Percentiles rank a stretch among this genome's conserved stretches.
Evolutionary conservation across 2,329 filamentous ascomycete species (phyloP).

Genomic region (Cadophora malorum): DNA sequence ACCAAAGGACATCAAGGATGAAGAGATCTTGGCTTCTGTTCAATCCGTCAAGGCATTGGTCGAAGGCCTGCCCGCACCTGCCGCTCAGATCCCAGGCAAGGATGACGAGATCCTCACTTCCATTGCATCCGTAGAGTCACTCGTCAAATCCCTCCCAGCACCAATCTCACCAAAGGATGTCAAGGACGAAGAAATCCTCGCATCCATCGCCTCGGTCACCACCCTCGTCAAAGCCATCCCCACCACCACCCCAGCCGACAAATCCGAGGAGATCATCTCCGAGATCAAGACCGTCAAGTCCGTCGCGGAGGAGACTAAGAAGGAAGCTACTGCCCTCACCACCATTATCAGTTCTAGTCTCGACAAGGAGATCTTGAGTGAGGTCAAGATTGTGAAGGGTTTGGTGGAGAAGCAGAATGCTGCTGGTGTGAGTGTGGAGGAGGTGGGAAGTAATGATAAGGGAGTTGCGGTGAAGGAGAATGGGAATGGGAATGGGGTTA

Average conservation of each 20-base stretch:
- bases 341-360: constrained; percentile 11
- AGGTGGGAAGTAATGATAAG: constrained; percentile 33
- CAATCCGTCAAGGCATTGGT: constrained; percentile 23
- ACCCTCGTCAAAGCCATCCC: constrained; percentile 27
- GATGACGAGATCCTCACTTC: constrained; percentile 22
- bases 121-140: constrained; percentile 10
- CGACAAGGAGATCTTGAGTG: constrained; percentile 26
- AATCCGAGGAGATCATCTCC: constrained; percentile 28
- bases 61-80: constrained; percentile 25
- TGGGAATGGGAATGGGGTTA: constrained; percentile 32
- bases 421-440: constrained; percentile 19
- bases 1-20: constrained; percentile 24
- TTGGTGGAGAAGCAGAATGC: constrained; percentile 23
- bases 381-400: constrained; percentile 29
- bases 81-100: constrained; percentile 3
- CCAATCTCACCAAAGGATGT: constrained; percentile 20
- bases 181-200: constrained; percentile 32
- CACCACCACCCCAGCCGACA: constrained; percentile 12
- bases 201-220: constrained; percentile 19
- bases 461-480: constrained; percentile 31
- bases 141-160: constrained; percentile 19
- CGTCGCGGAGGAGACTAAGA: constrained; percentile 22
- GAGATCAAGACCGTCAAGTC: constrained; percentile 30
- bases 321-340: constrained; percentile 25
- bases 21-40: constrained; percentile 25